These are phyloP conservation scores for Aspergillus cristatus DNA, from an alignment of 495 filamentous ascomycete genomes.

Conservation along the genomic window DNA sequence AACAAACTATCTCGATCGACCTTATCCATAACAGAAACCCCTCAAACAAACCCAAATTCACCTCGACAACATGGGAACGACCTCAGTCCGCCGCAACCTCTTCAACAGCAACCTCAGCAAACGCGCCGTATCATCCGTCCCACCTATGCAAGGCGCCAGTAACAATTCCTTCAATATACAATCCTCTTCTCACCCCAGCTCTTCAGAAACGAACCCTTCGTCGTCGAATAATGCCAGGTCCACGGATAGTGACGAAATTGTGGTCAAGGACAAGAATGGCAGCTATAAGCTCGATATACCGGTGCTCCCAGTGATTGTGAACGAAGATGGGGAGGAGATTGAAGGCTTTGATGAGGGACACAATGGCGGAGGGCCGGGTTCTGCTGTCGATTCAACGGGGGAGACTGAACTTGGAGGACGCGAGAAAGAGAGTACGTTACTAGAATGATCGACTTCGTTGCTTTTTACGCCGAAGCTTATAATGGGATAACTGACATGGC, in stretches of 20 bases:
- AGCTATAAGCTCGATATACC: constrained; percentile 65
- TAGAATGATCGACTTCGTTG: background rate
- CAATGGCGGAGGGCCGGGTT: constrained; percentile 14
- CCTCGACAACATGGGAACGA: constrained; percentile 18
- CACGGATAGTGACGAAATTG: constrained; percentile 56
- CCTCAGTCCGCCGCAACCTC: constrained; percentile 58
- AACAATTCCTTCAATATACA: constrained; percentile 19
- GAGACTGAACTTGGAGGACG: constrained; percentile 24
- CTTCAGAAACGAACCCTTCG: constrained; percentile 26
- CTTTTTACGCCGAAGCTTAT: too few relatives aligned
- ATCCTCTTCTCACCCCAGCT: constrained; percentile 24
- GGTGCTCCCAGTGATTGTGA: constrained; percentile 34
- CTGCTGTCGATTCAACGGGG: constrained; percentile 7
- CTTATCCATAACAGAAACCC: too few relatives aligned
- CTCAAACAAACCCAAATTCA: too few relatives aligned
- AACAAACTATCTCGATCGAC: too few relatives aligned
- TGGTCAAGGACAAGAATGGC: constrained; percentile 67
- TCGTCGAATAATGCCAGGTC: constrained; percentile 18
- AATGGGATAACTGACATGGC: background rate
- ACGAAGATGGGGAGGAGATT: constrained; percentile 47
- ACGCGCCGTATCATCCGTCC: constrained; percentile 46
- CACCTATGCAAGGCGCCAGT: constrained; percentile 8
- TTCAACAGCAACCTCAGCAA: constrained; percentile 64
- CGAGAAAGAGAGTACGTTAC: constrained; percentile 40
- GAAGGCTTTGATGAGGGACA: constrained; percentile 25